phyloP scores from a whole-genome alignment of 768 basidiomycete species.

The Pholiota molesta region DNA sequence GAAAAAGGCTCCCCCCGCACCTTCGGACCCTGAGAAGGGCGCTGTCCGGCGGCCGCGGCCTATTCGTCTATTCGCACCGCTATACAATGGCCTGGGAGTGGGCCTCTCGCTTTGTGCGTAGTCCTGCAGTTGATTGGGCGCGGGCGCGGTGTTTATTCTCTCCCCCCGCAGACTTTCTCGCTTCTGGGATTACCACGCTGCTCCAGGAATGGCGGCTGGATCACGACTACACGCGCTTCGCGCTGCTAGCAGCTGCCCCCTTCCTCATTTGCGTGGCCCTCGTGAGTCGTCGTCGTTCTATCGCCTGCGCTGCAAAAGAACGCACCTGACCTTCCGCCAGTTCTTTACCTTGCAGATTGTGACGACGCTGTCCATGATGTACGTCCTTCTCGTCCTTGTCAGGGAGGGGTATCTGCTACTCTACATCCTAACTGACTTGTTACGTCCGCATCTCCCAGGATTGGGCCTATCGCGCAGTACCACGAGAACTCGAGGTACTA shows the following conservation, averaged over 20 bases:
- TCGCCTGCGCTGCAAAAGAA: background rate
- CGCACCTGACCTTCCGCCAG: constrained; percentile 33
- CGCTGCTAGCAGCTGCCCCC: constrained; percentile 64
- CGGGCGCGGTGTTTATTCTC: constrained; percentile 1
- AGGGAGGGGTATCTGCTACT: background rate
- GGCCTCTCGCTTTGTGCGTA: constrained; percentile 67
- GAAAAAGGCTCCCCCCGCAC: constrained; percentile 33
- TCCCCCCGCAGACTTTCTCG: constrained; percentile 61
- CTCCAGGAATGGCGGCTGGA: constrained; percentile 74
- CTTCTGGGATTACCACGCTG: constrained; percentile 57
- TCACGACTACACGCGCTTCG: constrained; percentile 62
- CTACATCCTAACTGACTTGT: constrained; percentile 22
- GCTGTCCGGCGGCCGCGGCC: constrained; percentile 42
- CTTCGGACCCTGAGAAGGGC: constrained; percentile 55
- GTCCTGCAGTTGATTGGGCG: background rate
- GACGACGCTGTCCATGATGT: constrained; percentile 68
- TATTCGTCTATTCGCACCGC: constrained; percentile 67
- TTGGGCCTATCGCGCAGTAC: constrained; percentile 86
- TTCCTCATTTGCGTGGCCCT: constrained; percentile 78
- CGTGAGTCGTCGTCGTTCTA: constrained; percentile 40
- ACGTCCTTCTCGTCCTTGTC: constrained; percentile 13
- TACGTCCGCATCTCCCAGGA: constrained; percentile 36
- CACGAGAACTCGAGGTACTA: constrained; percentile 86
- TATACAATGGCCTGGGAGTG: constrained; percentile 72
- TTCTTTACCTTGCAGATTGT: constrained; percentile 78